These are phyloP conservation scores for Zasmidium citrigriseum DNA, from an alignment of 2,329 filamentous ascomycete genomes.

Conservation along the genomic window DNA sequence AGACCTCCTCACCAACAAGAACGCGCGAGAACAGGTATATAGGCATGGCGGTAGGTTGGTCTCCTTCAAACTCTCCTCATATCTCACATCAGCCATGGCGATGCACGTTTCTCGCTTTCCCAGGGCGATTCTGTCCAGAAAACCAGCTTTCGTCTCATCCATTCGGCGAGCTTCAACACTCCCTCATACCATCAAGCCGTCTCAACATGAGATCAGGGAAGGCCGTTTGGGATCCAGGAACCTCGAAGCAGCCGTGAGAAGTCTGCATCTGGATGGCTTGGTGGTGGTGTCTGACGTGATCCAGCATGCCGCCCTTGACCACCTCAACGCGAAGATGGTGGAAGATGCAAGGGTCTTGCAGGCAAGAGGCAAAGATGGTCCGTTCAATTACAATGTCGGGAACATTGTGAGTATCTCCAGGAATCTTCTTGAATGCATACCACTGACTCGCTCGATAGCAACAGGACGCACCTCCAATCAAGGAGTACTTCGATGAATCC, in stretches of 20 bases:
- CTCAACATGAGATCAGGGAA: conserved; percentile 5
- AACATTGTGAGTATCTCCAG: conserved; percentile 10
- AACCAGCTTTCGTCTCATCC: not conserved
- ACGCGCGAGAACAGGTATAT: not conserved
- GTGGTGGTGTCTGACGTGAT: conserved; percentile 59
- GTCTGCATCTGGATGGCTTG: conserved; percentile 49
- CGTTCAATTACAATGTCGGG: conserved; percentile 64
- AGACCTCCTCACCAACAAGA: not conserved
- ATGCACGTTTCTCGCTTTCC: not conserved
- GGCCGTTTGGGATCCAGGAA: conserved; percentile 11
- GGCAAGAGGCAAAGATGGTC: conserved; percentile 53
- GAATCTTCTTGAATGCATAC: not conserved
- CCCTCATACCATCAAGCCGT: conserved; percentile 12
- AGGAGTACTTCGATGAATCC: conserved; percentile 49
- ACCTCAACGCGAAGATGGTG: conserved; percentile 61
- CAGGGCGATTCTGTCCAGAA: not conserved
- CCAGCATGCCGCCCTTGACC: conserved; percentile 53
- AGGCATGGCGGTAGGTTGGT: not conserved
- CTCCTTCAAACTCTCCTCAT: not conserved
- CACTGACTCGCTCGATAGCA: conserved; percentile 37
- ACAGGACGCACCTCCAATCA: conserved; percentile 58
- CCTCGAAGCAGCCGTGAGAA: conserved; percentile 14
- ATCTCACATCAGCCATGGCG: not conserved
- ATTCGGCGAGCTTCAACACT: conserved; percentile 6
- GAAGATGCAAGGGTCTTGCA: conserved; percentile 57